A percentile compares a stretch with the other conserved stretches of the same genome.
phyloP scores from a whole-genome alignment of 75 land plant genomes.

The Pseudotsuga menziesii region DNA sequence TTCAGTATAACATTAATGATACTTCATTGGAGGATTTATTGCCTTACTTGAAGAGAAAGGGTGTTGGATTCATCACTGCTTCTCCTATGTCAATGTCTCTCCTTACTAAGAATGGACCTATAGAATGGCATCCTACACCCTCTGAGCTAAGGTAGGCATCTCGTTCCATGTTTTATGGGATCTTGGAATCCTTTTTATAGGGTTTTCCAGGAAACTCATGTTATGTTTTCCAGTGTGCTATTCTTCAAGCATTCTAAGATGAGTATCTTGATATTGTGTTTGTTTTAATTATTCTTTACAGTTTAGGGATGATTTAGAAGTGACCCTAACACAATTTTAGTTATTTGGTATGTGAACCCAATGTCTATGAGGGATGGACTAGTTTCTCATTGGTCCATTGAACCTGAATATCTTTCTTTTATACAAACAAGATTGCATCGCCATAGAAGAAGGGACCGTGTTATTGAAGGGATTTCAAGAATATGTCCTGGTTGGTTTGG shows the following conservation, averaged over 20 bases:
- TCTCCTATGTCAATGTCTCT: slow-evolving; percentile 97
- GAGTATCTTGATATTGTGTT: too few relatives aligned
- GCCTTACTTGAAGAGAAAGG: slow-evolving; percentile 91
- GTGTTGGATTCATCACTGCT: slow-evolving; percentile 88
- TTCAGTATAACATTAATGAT: slow-evolving; percentile 87
- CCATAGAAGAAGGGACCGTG: slow-evolving; percentile 34
- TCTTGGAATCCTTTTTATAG: too few relatives aligned
- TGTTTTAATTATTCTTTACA: too few relatives aligned
- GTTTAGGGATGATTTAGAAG: slow-evolving; percentile 16
- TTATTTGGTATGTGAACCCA: slow-evolving; percentile 54
- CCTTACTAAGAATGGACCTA: slow-evolving; percentile 79
- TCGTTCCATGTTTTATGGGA: too few relatives aligned
- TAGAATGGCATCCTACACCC: slow-evolving; percentile 96
- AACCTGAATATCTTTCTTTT: slow-evolving; percentile 53
- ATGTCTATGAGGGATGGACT: slow-evolving; percentile 46
- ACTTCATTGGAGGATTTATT: slow-evolving; percentile 65
- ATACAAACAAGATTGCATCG: slow-evolving; percentile 45
- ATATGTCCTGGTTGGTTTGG: slow-evolving; percentile 59
- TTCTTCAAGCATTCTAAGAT: too few relatives aligned
- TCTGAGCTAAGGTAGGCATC: slow-evolving; percentile 62
- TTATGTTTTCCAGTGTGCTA: too few relatives aligned
- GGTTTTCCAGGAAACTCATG: too few relatives aligned
- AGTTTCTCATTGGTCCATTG: slow-evolving; percentile 45
- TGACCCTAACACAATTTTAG: slow-evolving; percentile 35
- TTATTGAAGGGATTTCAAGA: slow-evolving; percentile 46